phyloP scores from a whole-genome alignment of 1,139 yeast species.

The Geotrichum klebahnii region DNA sequence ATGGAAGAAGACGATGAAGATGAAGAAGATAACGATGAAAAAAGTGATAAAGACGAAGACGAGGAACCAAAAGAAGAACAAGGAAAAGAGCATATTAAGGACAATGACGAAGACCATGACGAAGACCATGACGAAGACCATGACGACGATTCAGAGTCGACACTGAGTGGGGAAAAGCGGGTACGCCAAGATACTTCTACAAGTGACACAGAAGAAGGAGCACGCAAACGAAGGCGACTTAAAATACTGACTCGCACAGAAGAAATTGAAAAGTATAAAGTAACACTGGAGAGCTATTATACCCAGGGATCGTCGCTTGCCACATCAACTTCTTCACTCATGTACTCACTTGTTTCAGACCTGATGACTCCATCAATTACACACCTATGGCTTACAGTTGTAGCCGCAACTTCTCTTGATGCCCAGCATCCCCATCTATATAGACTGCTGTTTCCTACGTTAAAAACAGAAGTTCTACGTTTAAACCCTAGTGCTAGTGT shows the following conservation, averaged over 20 bases:
- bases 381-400: slow-evolving; percentile 77
- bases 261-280: slow-evolving; percentile 45
- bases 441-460: slow-evolving; percentile 63
- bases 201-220: slow-evolving; percentile 1
- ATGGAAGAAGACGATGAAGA: slow-evolving; percentile 31
- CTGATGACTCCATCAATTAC: slow-evolving; percentile 74
- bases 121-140: slow-evolving; percentile 9
- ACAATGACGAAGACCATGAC: background rate
- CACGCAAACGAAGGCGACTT: slow-evolving; percentile 12
- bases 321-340: slow-evolving; percentile 71
- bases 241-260: slow-evolving; percentile 14
- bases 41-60: slow-evolving; percentile 19
- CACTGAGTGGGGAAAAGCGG: slow-evolving; percentile 14
- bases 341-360: slow-evolving; percentile 72
- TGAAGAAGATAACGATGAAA: slow-evolving; percentile 23
- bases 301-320: slow-evolving; percentile 75
- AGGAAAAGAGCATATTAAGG: slow-evolving; percentile 5
- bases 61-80: slow-evolving; percentile 13
- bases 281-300: slow-evolving; percentile 62
- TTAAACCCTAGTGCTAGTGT: slow-evolving; percentile 58
- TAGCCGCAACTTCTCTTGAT: slow-evolving; percentile 84
- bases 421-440: slow-evolving; percentile 73
- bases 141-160: slow-evolving; percentile 15
- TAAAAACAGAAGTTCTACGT: slow-evolving; percentile 80
- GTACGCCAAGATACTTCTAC: slow-evolving; percentile 3